A percentile compares a stretch with the other conserved stretches of the same genome.
Conservation (phyloP, 306 rosid genomes). For the Rosa lucieae region DNA sequence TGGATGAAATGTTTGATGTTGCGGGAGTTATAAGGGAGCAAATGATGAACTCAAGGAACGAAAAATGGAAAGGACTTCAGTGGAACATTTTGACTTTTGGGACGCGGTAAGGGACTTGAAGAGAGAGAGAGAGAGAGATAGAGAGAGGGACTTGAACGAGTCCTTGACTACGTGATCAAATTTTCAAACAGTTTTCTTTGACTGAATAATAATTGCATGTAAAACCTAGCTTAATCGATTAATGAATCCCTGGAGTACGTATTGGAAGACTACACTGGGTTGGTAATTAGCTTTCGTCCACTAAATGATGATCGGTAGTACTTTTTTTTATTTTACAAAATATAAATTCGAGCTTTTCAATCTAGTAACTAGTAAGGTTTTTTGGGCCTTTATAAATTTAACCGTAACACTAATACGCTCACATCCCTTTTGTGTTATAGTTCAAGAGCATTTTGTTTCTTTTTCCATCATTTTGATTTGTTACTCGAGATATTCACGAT, state of each 20-base stretch:
- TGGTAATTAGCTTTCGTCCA: neutral
- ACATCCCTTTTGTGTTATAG: too few species aligned
- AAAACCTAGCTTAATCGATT: neutral
- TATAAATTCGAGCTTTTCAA: too few species aligned
- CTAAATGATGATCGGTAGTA: too few species aligned
- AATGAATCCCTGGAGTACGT: neutral
- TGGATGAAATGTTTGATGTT: neutral
- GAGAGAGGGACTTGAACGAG: neutral
- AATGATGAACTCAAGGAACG: neutral
- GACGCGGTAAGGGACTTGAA: constrained; percentile 9
- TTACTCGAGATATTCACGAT: too few species aligned
- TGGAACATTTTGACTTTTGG: constrained; percentile 22
- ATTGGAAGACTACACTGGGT: neutral
- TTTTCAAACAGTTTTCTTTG: constrained; percentile 15
- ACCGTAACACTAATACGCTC: too few species aligned
- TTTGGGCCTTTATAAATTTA: too few species aligned
- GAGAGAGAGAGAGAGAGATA: neutral
- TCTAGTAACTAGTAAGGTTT: too few species aligned
- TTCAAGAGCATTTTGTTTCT: too few species aligned
- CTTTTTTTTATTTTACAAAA: too few species aligned
- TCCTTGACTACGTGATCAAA: constrained; percentile 24
- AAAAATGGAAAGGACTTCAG: neutral
- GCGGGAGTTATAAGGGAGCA: neutral
- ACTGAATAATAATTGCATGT: neutral
- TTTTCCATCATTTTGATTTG: too few species aligned